These are phyloP conservation scores for Carex cristatella DNA, from an alignment of 176 grass and related monocot genomes.

Conservation along the genomic window DNA sequence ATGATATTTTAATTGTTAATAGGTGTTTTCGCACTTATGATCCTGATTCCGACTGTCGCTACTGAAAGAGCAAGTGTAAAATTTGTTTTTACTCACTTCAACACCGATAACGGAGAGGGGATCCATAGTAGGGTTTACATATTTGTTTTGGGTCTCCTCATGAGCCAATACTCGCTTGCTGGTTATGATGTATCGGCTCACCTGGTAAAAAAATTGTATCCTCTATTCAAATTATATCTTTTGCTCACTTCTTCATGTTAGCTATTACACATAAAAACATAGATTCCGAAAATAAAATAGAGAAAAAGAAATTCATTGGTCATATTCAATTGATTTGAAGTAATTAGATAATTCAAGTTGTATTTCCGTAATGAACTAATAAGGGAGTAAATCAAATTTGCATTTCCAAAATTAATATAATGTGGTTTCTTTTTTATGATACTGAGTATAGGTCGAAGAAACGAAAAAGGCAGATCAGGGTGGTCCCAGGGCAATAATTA, in stretches of 20 bases:
- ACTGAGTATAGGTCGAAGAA: conserved; percentile 47
- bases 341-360: background rate
- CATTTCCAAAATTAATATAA: background rate
- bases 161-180: conserved; percentile 61
- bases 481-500: conserved; percentile 55
- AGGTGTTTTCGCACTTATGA: conserved; percentile 47
- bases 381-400: background rate
- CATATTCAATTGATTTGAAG: background rate
- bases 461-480: conserved; percentile 65
- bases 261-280: background rate
- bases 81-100: conserved; percentile 65
- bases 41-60: conserved; percentile 41
- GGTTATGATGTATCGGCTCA: conserved; percentile 75
- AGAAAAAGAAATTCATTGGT: background rate
- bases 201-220: conserved; percentile 34
- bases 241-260: background rate
- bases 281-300: background rate
- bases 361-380: background rate
- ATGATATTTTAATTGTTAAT: background rate
- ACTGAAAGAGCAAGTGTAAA: conserved; percentile 30
- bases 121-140: conserved; percentile 46
- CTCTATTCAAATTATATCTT: background rate
- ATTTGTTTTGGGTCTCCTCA: conserved; percentile 48
- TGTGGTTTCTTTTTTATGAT: background rate
- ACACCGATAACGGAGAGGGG: conserved; percentile 51